phyloP scores from a whole-genome alignment of 495 filamentous ascomycete species.

The Talaromyces liani region DNA sequence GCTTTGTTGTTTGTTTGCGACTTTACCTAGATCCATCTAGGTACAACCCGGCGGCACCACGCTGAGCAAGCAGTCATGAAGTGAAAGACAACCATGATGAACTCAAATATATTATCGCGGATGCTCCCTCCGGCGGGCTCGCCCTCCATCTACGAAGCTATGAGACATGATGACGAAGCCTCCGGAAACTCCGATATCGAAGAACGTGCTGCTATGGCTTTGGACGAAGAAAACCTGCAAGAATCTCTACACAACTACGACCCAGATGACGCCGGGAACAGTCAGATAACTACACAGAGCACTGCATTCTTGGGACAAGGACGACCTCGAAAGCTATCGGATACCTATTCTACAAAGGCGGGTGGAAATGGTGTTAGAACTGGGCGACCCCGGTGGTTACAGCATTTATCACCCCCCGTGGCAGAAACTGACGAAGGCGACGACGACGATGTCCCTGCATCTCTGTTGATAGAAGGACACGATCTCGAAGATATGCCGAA shows the following conservation, averaged over 20 bases:
- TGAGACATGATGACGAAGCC: conserved; percentile 52
- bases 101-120: conserved; percentile 70
- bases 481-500: conserved; percentile 29
- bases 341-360: conserved; percentile 12
- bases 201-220: conserved; percentile 55
- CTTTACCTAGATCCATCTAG: not conserved
- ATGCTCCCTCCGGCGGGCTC: conserved; percentile 58
- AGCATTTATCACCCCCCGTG: conserved; percentile 19
- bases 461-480: conserved; percentile 68
- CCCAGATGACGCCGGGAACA: conserved; percentile 59
- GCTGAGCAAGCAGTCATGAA: conserved; percentile 3
- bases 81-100: conserved; percentile 46
- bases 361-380: conserved; percentile 23
- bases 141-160: conserved; percentile 64
- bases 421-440: conserved; percentile 55
- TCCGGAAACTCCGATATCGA: conserved; percentile 57
- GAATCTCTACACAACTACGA: conserved; percentile 65
- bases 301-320: conserved; percentile 28
- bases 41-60: not conserved
- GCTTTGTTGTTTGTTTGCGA: not conserved
- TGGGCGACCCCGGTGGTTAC: conserved; percentile 29
- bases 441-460: conserved; percentile 88
- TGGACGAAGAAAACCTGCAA: conserved; percentile 63
- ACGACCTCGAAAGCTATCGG: conserved; percentile 11
- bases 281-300: conserved; percentile 52